Evolutionary conservation across 768 basidiomycete genomes (phyloP).

Genomic region (Mycena crocata): DNA sequence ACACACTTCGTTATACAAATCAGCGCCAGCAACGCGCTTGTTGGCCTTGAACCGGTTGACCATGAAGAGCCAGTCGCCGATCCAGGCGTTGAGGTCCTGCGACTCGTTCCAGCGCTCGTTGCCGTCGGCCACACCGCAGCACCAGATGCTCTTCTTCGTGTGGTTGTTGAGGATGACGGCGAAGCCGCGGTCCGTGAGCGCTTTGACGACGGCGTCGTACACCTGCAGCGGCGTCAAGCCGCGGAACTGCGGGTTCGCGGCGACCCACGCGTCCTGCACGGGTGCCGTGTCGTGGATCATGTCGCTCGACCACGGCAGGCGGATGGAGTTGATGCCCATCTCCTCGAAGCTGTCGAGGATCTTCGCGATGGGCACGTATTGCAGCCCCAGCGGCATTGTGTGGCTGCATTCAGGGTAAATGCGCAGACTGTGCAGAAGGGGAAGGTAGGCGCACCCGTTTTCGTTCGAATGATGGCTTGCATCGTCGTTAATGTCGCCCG

Average conservation of each 20-base stretch:
- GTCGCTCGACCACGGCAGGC: slow-evolving; percentile 28
- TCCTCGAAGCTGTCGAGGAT: slow-evolving; percentile 32
- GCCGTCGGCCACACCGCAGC: slow-evolving; percentile 33
- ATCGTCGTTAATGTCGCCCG: slow-evolving; percentile 29
- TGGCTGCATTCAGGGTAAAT: slow-evolving; percentile 6
- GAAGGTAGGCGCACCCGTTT: slow-evolving; percentile 8
- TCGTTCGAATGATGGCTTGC: slow-evolving; percentile 25
- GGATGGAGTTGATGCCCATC: slow-evolving; percentile 28
- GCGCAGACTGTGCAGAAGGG: no score
- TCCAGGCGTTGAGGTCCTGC: slow-evolving; percentile 20
- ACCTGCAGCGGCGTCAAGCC: slow-evolving; percentile 31
- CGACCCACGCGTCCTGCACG: slow-evolving; percentile 25
- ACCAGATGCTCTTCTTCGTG: slow-evolving; percentile 25
- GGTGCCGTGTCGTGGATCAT: slow-evolving; percentile 30
- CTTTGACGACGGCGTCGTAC: slow-evolving; percentile 29
- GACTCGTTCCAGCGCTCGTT: slow-evolving; percentile 34
- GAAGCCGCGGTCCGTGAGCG: slow-evolving; percentile 29
- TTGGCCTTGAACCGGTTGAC: slow-evolving; percentile 27
- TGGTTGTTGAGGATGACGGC: slow-evolving; percentile 35
- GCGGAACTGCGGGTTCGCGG: slow-evolving; percentile 33
- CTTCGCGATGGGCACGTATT: slow-evolving; percentile 34
- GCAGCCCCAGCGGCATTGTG: slow-evolving; percentile 32
- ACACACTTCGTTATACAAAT: slow-evolving; percentile 23
- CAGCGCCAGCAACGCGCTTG: slow-evolving; percentile 23
- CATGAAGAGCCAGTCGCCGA: slow-evolving; percentile 29